These are phyloP conservation scores for Exophiala lecanii-corni DNA, from an alignment of 2,329 filamentous ascomycete species.

Conservation along the genomic window DNA sequence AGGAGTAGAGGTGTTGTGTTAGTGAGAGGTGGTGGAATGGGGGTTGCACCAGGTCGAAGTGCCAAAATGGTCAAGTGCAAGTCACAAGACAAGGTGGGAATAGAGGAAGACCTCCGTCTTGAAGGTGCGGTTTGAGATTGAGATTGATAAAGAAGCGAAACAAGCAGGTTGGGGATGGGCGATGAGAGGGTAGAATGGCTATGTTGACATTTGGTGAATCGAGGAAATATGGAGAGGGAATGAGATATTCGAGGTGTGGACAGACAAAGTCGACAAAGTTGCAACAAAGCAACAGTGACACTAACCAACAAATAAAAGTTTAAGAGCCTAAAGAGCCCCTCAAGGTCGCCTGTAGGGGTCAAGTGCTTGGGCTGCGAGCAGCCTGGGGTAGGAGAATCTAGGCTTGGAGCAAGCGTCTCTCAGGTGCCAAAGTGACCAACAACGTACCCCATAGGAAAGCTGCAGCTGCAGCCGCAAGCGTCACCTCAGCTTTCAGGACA, in stretches of 20 bases:
- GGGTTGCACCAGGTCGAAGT: not conserved
- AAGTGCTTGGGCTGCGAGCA: too few species aligned
- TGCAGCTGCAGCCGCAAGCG: too few species aligned
- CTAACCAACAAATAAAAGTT: too few species aligned
- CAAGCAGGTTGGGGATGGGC: not conserved
- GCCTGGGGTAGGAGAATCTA: too few species aligned
- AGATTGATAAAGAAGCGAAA: not conserved
- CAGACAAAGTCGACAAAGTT: too few species aligned
- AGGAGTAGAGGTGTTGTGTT: conserved; percentile 19
- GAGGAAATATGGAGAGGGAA: conserved; percentile 10
- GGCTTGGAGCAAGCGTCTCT: too few species aligned
- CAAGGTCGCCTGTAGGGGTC: too few species aligned
- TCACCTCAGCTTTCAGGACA: too few species aligned
- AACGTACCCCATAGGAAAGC: too few species aligned
- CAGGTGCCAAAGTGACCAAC: too few species aligned
- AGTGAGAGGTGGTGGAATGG: conserved; percentile 1
- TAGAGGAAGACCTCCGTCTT: not conserved
- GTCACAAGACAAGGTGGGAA: conserved; percentile 8
- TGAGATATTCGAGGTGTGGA: conserved; percentile 6
- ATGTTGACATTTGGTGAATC: conserved; percentile 21
- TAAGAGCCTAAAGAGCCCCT: too few species aligned
- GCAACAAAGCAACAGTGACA: too few species aligned
- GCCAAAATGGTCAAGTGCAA: conserved; percentile 9
- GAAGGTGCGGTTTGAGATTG: not conserved
- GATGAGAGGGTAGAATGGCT: conserved; percentile 5